Conservation (phyloP, 345 rosid species). For the Diplotaxis tenuifolia region DNA sequence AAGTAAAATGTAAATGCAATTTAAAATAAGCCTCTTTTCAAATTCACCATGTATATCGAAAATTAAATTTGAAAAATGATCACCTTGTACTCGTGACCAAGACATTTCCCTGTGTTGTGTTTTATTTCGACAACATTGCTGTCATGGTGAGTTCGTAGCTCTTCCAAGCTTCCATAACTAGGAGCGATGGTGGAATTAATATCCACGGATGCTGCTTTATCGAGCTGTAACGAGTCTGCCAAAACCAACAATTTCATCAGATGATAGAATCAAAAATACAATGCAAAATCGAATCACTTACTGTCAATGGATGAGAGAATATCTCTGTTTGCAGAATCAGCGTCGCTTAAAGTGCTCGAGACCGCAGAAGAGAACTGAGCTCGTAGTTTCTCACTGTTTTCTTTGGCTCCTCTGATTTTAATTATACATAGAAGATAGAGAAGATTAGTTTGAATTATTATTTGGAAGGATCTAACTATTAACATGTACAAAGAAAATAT, state of each 20-base stretch:
- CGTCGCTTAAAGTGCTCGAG: constrained; percentile 57
- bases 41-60: background rate
- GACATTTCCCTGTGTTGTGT: constrained; percentile 77
- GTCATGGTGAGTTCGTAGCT: constrained; percentile 73
- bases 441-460: background rate
- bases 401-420: constrained; percentile 61
- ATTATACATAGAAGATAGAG: background rate
- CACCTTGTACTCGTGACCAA: constrained; percentile 77
- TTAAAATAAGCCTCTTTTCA: background rate
- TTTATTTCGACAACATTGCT: constrained; percentile 72
- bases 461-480: background rate
- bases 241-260: background rate
- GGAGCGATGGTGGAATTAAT: constrained; percentile 70
- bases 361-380: constrained; percentile 65
- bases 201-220: constrained; percentile 71
- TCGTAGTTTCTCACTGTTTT: constrained; percentile 60
- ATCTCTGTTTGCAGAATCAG: constrained; percentile 50
- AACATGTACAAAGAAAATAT: no score
- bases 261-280: background rate
- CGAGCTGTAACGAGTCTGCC: constrained; percentile 88
- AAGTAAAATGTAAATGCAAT: background rate
- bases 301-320: constrained; percentile 69
- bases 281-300: constrained; percentile 44
- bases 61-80: background rate
- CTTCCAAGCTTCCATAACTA: constrained; percentile 68